phyloP scores from a whole-genome alignment of 805 yeast genomes.

The Yueomyces sp. region DNA sequence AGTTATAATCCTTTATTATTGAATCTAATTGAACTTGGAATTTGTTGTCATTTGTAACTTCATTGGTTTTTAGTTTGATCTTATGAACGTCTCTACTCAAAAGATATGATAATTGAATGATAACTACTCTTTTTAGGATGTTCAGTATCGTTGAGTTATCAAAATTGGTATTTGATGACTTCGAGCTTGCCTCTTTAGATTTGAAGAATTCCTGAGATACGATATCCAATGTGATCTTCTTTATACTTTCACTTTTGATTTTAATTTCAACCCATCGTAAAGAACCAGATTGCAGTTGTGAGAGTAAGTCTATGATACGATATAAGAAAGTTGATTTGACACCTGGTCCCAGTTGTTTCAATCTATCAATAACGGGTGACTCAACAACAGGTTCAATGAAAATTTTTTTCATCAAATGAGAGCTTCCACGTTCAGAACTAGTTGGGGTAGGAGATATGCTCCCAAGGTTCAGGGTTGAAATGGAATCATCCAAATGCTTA shows the following conservation, averaged over 20 bases:
- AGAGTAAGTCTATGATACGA: neutral
- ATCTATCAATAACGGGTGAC: neutral
- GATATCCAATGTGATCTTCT: neutral
- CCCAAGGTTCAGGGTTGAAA: neutral
- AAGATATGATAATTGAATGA: neutral
- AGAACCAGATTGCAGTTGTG: neutral
- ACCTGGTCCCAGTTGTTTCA: neutral
- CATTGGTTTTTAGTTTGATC: neutral
- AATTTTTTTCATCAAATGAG: neutral
- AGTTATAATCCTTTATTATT: neutral
- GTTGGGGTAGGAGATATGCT: neutral
- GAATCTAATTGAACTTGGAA: neutral
- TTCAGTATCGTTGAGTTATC: neutral
- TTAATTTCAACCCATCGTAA: neutral
- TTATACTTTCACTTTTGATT: neutral
- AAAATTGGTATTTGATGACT: neutral
- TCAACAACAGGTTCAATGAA: neutral
- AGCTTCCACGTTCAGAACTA: neutral
- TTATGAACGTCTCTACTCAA: too few species aligned
- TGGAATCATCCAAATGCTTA: too few species aligned
- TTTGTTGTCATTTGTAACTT: neutral
- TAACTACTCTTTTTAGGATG: neutral
- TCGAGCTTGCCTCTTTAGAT: neutral
- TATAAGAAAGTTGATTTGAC: neutral
- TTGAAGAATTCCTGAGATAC: neutral